phyloP scores from a whole-genome alignment of 495 filamentous ascomycete genomes.

The Acidiella bohemica region DNA sequence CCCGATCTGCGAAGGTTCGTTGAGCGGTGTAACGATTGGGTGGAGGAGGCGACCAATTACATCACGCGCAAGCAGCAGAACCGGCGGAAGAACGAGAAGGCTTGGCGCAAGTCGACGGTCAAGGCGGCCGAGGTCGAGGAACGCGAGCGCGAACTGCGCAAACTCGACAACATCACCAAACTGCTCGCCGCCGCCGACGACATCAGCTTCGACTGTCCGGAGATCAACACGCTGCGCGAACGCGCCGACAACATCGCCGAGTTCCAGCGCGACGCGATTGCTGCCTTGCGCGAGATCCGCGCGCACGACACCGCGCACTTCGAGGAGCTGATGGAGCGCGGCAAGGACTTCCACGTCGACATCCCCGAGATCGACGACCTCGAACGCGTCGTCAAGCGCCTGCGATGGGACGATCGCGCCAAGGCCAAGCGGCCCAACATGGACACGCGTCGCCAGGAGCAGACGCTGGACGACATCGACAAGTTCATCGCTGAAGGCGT shows the following conservation, averaged over 20 bases:
- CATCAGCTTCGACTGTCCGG: slow-evolving; percentile 86
- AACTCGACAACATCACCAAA: slow-evolving; percentile 75
- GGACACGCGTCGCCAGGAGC: slow-evolving; percentile 33
- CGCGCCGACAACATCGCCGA: slow-evolving; percentile 74
- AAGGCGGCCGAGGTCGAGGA: slow-evolving; percentile 78
- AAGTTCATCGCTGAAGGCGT: slow-evolving; percentile 63
- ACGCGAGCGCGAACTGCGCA: slow-evolving; percentile 74
- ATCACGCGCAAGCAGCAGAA: slow-evolving; percentile 97
- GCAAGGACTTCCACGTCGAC: slow-evolving; percentile 83
- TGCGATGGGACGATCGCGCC: slow-evolving; percentile 79
- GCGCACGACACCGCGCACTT: slow-evolving; percentile 56
- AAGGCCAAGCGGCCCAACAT: slow-evolving; percentile 13
- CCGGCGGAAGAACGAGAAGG: slow-evolving; percentile 90
- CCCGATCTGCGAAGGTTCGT: slow-evolving; percentile 76
- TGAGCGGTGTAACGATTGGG: slow-evolving; percentile 92
- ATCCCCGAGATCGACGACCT: slow-evolving; percentile 83
- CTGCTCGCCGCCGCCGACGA: slow-evolving; percentile 74
- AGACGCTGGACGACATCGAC: slow-evolving; percentile 59
- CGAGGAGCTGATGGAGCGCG: slow-evolving; percentile 76
- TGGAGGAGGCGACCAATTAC: slow-evolving; percentile 93
- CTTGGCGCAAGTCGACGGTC: slow-evolving; percentile 61
- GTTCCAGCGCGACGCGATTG: slow-evolving; percentile 67
- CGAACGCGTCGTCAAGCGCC: slow-evolving; percentile 64
- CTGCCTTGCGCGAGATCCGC: slow-evolving; percentile 48
- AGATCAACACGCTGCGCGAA: slow-evolving; percentile 78